phyloP scores from a whole-genome alignment of 768 basidiomycete species.

The Coprinopsis marcescibilis region DNA sequence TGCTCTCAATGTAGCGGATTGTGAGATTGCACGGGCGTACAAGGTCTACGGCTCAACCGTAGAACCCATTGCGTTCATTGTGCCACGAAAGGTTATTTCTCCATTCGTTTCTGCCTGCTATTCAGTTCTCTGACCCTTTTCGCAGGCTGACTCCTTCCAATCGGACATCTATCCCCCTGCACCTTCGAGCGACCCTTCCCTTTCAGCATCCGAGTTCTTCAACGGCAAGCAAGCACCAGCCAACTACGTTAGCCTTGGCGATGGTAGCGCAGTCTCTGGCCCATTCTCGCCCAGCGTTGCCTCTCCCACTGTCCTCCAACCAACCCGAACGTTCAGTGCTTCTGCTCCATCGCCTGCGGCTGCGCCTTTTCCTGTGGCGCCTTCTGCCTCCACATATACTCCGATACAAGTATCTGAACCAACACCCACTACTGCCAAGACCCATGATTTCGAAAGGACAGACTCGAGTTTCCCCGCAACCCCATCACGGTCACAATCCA shows the following conservation, averaged over 20 bases:
- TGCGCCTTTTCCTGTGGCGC: slow-evolving; percentile 12
- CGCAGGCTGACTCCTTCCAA: slow-evolving; percentile 90
- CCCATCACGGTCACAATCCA: slow-evolving; percentile 16
- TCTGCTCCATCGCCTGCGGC: slow-evolving; percentile 16
- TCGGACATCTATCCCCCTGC: slow-evolving; percentile 96
- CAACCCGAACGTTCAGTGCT: slow-evolving; percentile 27
- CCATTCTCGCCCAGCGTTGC: slow-evolving; percentile 27
- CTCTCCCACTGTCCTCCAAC: slow-evolving; percentile 25
- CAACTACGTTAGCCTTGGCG: slow-evolving; percentile 77
- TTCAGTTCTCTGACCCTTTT: slow-evolving; percentile 4
- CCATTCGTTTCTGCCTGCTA: background rate
- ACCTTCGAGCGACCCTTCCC: slow-evolving; percentile 71
- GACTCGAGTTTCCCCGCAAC: background rate
- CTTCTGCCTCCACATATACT: background rate
- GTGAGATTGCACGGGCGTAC: slow-evolving; percentile 93
- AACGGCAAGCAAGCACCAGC: slow-evolving; percentile 72
- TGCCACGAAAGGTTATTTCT: slow-evolving; percentile 78
- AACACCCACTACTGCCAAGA: slow-evolving; percentile 1
- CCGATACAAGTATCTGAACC: slow-evolving; percentile 6
- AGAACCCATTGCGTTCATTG: slow-evolving; percentile 93
- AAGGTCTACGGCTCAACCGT: slow-evolving; percentile 71
- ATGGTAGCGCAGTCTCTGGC: slow-evolving; percentile 40
- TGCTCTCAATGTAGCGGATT: slow-evolving; percentile 81
- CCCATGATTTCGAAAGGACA: background rate
- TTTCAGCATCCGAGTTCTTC: slow-evolving; percentile 84